Conservation (phyloP, 1,139 yeast genomes). For the Kodamaea sp. region DNA sequence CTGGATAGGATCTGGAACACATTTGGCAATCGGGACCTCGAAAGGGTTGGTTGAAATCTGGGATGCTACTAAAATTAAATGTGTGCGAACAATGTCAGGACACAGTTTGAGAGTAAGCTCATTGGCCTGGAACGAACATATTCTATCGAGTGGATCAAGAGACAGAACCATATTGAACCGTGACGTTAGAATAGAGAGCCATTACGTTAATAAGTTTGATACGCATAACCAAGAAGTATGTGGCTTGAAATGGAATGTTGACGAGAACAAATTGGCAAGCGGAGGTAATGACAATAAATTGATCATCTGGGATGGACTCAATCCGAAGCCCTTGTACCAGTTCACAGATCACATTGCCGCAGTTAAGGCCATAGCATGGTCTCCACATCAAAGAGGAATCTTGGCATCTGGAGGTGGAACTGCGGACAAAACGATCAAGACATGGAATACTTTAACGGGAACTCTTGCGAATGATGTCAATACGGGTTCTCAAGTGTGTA, state of each 20-base stretch:
- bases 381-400: constrained; percentile 93
- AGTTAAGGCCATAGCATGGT: constrained; percentile 95
- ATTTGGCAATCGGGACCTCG: constrained; percentile 88
- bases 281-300: constrained; percentile 93
- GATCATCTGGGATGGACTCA: constrained; percentile 84
- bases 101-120: constrained; percentile 85
- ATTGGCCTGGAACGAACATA: constrained; percentile 92
- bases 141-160: constrained; percentile 82
- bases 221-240: constrained; percentile 93
- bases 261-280: constrained; percentile 82
- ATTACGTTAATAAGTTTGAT: constrained; percentile 69
- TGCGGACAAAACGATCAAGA: constrained; percentile 84
- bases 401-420: constrained; percentile 98
- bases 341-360: constrained; percentile 92
- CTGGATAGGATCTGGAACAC: constrained; percentile 96
- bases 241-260: constrained; percentile 92
- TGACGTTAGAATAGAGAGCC: constrained; percentile 88
- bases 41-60: constrained; percentile 90
- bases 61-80: constrained; percentile 86
- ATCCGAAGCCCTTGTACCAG: constrained; percentile 66
- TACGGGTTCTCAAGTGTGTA: constrained; percentile 96
- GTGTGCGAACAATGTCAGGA: constrained; percentile 90
- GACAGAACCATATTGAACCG: constrained; percentile 85
- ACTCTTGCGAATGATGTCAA: constrained; percentile 72
- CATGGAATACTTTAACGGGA: constrained; percentile 91